A percentile compares a stretch with the other conserved stretches of the same genome.
phyloP scores from a whole-genome alignment of 2,329 filamentous ascomycete species.

The Cladosporium cucumerinum region DNA sequence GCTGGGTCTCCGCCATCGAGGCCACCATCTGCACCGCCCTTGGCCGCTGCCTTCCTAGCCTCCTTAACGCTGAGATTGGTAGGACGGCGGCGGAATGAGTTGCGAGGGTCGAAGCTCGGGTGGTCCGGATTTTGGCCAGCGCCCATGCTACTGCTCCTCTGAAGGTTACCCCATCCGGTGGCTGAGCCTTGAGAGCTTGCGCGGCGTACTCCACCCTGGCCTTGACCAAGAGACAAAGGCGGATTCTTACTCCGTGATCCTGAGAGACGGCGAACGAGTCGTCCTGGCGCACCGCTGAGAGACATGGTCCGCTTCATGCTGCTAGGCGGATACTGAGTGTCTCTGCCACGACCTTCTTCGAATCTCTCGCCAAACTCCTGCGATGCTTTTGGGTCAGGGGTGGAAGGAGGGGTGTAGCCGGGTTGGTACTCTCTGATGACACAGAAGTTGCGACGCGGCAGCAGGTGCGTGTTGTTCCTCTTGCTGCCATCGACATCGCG shows the following conservation, averaged over 20 bases:
- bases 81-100: slow-evolving; percentile 43
- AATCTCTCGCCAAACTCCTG: slow-evolving; percentile 19
- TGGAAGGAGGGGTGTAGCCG: slow-evolving; percentile 68
- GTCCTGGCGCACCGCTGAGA: slow-evolving; percentile 35
- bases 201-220: not conserved
- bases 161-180: not conserved
- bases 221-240: slow-evolving; percentile 9
- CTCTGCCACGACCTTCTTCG: slow-evolving; percentile 4
- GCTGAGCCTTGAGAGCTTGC: slow-evolving; percentile 10
- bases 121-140: slow-evolving; percentile 1
- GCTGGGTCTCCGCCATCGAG: slow-evolving; percentile 52
- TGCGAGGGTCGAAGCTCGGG: slow-evolving; percentile 13
- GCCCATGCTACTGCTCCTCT: slow-evolving; percentile 16
- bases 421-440: slow-evolving; percentile 82
- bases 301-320: slow-evolving; percentile 34
- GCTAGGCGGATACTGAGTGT: slow-evolving; percentile 11
- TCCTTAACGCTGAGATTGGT: slow-evolving; percentile 43
- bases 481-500: slow-evolving; percentile 85
- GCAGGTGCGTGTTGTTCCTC: slow-evolving; percentile 83
- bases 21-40: slow-evolving; percentile 55
- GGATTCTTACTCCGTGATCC: slow-evolving; percentile 27
- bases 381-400: slow-evolving; percentile 47
- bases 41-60: slow-evolving; percentile 34
- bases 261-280: slow-evolving; percentile 42
- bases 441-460: slow-evolving; percentile 94